Conservation (phyloP, 1,139 yeast genomes). For the Lodderomyces theae region DNA sequence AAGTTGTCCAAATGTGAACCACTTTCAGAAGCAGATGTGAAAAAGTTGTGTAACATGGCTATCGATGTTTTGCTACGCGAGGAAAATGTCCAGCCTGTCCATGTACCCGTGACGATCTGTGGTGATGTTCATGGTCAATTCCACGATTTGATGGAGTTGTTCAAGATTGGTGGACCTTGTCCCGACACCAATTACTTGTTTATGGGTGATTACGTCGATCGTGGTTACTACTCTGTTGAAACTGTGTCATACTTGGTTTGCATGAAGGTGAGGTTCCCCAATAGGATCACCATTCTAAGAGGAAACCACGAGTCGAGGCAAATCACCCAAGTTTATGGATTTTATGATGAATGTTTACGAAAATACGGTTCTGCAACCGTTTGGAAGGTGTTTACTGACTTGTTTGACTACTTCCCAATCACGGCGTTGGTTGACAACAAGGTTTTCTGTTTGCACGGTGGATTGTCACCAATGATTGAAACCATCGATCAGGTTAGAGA, state of each 20-base stretch:
- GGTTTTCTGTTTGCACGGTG: conserved; percentile 95
- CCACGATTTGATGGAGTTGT: conserved; percentile 88
- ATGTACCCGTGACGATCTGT: conserved; percentile 93
- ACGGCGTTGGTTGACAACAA: conserved; percentile 91
- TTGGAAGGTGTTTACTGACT: conserved; percentile 72
- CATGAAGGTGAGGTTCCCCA: conserved; percentile 89
- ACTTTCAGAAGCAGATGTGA: conserved; percentile 77
- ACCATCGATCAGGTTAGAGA: conserved; percentile 85
- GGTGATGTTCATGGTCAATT: conserved; percentile 99
- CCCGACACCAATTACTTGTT: conserved; percentile 79
- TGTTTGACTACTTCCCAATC: conserved; percentile 90
- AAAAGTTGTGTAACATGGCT: conserved; percentile 82
- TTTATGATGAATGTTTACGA: conserved; percentile 94
- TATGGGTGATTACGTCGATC: conserved; percentile 94
- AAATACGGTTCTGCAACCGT: conserved; percentile 95
- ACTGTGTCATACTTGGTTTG: conserved; percentile 91
- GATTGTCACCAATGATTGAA: conserved; percentile 89
- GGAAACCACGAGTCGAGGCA: conserved; percentile 98
- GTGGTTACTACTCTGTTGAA: conserved; percentile 92
- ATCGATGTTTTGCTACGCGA: conserved; percentile 88
- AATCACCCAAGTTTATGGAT: conserved; percentile 96
- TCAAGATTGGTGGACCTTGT: conserved; percentile 90
- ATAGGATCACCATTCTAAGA: conserved; percentile 85
- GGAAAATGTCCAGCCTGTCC: conserved; percentile 91
- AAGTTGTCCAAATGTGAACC: conserved; percentile 78